Evolutionary conservation across 2,329 filamentous ascomycete species (phyloP).

Genomic region (Arthrobotrys conoides): DNA sequence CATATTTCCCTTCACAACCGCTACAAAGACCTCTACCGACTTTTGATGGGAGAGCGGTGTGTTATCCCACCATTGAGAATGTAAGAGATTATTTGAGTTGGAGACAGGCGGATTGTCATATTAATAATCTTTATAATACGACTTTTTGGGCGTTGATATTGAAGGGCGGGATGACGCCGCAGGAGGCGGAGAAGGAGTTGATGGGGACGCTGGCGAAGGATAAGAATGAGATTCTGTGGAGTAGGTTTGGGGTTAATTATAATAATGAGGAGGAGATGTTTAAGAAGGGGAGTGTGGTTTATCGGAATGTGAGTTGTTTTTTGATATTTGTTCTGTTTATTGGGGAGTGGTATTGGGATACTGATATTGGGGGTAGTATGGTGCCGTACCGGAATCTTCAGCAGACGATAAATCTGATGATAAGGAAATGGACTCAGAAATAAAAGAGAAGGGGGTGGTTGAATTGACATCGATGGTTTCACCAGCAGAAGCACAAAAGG

Average conservation of each 20-base stretch:
- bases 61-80: slow-evolving; percentile 86
- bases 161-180: slow-evolving; percentile 79
- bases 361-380: slow-evolving; percentile 34
- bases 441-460: slow-evolving; percentile 2
- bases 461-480: slow-evolving; percentile 34
- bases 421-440: slow-evolving; percentile 70
- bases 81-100: slow-evolving; percentile 95
- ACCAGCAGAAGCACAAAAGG: slow-evolving; percentile 66
- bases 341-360: slow-evolving; percentile 20
- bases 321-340: not conserved
- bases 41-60: slow-evolving; percentile 92
- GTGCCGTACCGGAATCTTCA: slow-evolving; percentile 65
- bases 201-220: slow-evolving; percentile 74
- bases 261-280: slow-evolving; percentile 95
- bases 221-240: slow-evolving; percentile 97
- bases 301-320: slow-evolving; percentile 77
- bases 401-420: slow-evolving; percentile 64
- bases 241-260: slow-evolving; percentile 91
- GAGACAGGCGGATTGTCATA: slow-evolving; percentile 87
- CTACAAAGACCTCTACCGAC: slow-evolving; percentile 83
- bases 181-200: slow-evolving; percentile 84
- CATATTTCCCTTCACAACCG: slow-evolving; percentile 79
- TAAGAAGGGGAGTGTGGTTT: slow-evolving; percentile 92
- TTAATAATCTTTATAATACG: slow-evolving; percentile 99
- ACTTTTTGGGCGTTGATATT: slow-evolving; percentile 93